Percentiles rank a stretch among this genome's conserved stretches.
These are phyloP conservation scores for Aspergillus taichungensis DNA, from an alignment of 495 filamentous ascomycete species.

Conservation along the genomic window DNA sequence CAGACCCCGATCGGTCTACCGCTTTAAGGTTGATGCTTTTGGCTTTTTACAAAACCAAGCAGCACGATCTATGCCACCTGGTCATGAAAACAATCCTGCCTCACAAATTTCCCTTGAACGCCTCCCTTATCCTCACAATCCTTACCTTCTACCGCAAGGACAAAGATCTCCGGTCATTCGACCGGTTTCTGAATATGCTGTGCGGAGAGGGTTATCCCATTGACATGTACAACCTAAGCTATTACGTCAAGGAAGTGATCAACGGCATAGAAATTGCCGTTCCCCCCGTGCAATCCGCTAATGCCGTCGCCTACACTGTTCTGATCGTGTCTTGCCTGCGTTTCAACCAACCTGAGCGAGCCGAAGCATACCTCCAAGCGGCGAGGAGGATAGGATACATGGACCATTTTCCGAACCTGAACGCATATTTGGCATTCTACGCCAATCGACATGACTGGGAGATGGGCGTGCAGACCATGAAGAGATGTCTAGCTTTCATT, in stretches of 20 bases:
- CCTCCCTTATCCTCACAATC: constrained; percentile 29
- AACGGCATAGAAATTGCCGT: constrained; percentile 32
- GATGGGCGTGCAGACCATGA: constrained; percentile 23
- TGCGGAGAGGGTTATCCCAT: constrained; percentile 27
- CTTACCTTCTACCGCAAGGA: constrained; percentile 32
- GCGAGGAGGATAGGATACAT: constrained; percentile 31
- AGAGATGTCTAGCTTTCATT: constrained; percentile 29
- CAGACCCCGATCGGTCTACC: constrained; percentile 29
- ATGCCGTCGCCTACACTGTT: constrained; percentile 26
- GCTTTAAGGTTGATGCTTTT: constrained; percentile 26
- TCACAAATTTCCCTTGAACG: constrained; percentile 27
- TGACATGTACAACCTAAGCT: constrained; percentile 30
- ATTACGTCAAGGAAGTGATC: constrained; percentile 17
- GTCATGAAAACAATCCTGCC: constrained; percentile 32
- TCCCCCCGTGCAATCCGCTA: constrained; percentile 27
- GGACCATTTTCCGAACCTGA: constrained; percentile 31
- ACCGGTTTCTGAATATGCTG: constrained; percentile 35
- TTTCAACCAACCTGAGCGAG: constrained; percentile 37
- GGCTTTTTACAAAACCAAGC: constrained; percentile 30
- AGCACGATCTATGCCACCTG: constrained; percentile 35
- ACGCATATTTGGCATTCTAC: constrained; percentile 33
- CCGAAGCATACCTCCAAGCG: constrained; percentile 34
- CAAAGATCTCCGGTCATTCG: constrained; percentile 36
- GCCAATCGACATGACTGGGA: constrained; percentile 31
- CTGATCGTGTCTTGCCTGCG: constrained; percentile 30